Base-by-base conservation (phyloP, 164 flowering plant species). In the Protea cynaroides region DNA sequence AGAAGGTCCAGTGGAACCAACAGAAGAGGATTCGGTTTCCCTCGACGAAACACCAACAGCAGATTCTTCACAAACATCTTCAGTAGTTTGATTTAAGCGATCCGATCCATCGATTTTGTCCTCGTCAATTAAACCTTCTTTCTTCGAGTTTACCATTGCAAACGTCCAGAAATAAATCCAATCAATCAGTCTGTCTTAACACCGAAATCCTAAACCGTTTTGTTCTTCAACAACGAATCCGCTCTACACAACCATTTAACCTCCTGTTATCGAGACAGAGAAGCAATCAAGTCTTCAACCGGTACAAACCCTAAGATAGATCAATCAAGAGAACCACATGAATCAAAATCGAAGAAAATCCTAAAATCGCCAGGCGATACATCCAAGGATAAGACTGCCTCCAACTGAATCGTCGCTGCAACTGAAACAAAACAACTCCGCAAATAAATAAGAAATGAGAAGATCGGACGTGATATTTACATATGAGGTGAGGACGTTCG, bases 81-180 rank as follows among this genome's bases (percentile, higher is more conserved):
- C 79, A 34, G 58, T 21, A 10, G 62, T 54, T 49, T 29, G 74
- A 58, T 62, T 76, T 18, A 17, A 63, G 25, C n/a, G 50, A 61
- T 76, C 79, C 6, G 65, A 64, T 37, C 62, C 59, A 34, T 74
- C 61, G 37, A 15, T 17, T 58, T 59, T 59, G 52, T 73, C 44
- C 24, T 71, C 67, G 9, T 56, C 75, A 13, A 54, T 52, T 17
- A 62, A 61, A 59, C 76, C 84, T 38, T 67, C 75, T 23, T 72
- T 61, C 56, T 66, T 67, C 6, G 75, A 44, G 73, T 71, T 63
- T 19, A 71, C 53, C 87, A 86, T 83, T 12, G 22, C 43, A 44
- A 72, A 59, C 46, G 13, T 29, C 51, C 25, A 21, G 64, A 56
- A 25, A 12, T 54, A 56, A 56, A 25, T 14, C 0, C n/a, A 56